Base-by-base conservation (phyloP, 2,329 filamentous ascomycete species). In the Fusarium mangiferae region DNA sequence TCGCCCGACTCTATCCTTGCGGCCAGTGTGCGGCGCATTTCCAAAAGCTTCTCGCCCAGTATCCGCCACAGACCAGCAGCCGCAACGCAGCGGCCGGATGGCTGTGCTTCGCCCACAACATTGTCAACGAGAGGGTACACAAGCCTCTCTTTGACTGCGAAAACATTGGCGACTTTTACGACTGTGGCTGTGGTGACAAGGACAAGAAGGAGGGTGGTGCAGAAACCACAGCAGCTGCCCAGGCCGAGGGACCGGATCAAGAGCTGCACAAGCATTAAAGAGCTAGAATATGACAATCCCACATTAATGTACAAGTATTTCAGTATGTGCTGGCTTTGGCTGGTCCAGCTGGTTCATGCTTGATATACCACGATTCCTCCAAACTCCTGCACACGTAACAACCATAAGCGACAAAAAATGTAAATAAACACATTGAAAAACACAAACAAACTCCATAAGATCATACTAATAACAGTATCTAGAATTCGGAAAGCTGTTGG, bases 21-120 rank as follows among this genome's bases (percentile, higher is more conserved):
- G 91, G 91, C 76, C 90, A 93, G 77, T 93, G 91, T 81, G 91
- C 91, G 14, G 82, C 86, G 26, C 91, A 93, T 83, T 93, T 93
- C 82, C 90, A 90, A 74, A 84, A 86, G 78, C 80, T 93, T 55
- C 83, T 93, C 33, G 82, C 84, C 33, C 85, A 91, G 74, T 92
- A 87, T 77, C 91, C 91, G 26, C 91, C 91, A 3, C 91, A 93
- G 82, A 89, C 89, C 44, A 87, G 88, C 70, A 89, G 88, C 60
- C 87, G 91, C 67, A 91, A 89, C 75, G 86, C 88, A 14, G 91
- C 91, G 1, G 90, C 90, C 2, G 90, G 90, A 18, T 93, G 91
- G 91, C 87, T 91, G 20, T 93, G 91, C 78, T 89, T 90, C 79
- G 87, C 90, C 30, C 91, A 93, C 78, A 93, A 93, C 76, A 82